Evolutionary conservation across 1,284 basidiomycete genomes (phyloP), one percentile per base, ranked within the genome.

Genomic region (Agaricales sp.): DNA sequence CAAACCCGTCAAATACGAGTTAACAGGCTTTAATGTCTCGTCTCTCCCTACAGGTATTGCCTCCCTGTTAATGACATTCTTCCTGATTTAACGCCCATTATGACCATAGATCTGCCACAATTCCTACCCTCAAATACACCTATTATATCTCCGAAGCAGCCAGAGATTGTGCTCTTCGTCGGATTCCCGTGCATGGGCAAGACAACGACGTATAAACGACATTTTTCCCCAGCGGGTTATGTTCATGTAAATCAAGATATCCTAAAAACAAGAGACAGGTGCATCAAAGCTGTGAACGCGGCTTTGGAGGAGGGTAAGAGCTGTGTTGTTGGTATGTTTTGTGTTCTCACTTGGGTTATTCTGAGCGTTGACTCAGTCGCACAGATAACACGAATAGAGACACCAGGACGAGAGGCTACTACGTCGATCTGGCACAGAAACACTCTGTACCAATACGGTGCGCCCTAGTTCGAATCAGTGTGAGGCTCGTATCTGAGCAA

Each of bases 121-220:
- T 91, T 24, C 53, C 85, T 14, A 80, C 80, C 1, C 45, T 55
- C 2, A 57, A 63, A 0, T 56, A 58, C 0, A 53, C 56, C 4
- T 65, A 71, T 55, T 1, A 55, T 55, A 2, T 12, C 45, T 2
- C 37, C 47, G 8, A 13, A 18, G 8, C 43, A 55, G 6, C 54
- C 30, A 1, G 75, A 88, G 60, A 68, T 96, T 1, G 80, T 97
- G 1, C 54, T 98, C 4, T 92, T 98, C 55, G 86, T 92, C 3
- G 95, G 94, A 12, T 82, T 80, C 49, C 94, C 95, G 0, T 85
- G 83, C 45, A 67, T 91, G 1, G 94, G 94, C 41, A 98, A 98
- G 66, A 85, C 90, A 0, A 77, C 81, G 0, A 88, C 94, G 62
- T 97, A 76, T 64, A 67, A 69, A 11, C 71, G 64, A 35, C 68